A percentile compares a stretch with the other conserved stretches of the same genome.
These are phyloP conservation scores for Mycena galericulata DNA, from an alignment of 768 basidiomycete genomes.

Conservation along the genomic window DNA sequence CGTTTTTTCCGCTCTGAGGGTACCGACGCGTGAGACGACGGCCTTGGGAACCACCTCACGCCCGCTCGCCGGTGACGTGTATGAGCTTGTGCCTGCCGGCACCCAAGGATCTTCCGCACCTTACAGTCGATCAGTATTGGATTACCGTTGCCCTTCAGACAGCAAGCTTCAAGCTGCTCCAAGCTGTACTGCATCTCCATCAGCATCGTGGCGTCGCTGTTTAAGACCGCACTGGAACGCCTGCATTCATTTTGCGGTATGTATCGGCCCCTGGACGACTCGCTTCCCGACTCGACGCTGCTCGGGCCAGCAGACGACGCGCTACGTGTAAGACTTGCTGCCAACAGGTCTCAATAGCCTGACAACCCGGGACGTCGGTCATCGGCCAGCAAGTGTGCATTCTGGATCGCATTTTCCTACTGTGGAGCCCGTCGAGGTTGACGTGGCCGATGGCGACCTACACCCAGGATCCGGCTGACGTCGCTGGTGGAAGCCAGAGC, in stretches of 20 bases:
- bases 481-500: conserved; percentile 2
- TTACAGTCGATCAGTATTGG: conserved; percentile 5
- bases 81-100: conserved; percentile 17
- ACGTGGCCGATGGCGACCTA: background rate
- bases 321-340: background rate
- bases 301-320: background rate
- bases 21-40: background rate
- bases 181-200: background rate
- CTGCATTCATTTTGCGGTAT: background rate
- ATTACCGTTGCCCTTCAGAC: background rate
- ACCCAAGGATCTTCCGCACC: conserved; percentile 13
- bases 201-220: background rate
- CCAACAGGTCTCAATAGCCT: background rate
- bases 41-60: background rate
- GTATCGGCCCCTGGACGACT: background rate
- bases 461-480: background rate
- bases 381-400: too few relatives aligned
- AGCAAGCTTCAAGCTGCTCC: conserved; percentile 14
- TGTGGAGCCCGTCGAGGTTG: background rate
- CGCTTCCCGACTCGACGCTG: conserved; percentile 4
- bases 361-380: conserved; percentile 4
- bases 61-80: conserved; percentile 24
- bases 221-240: background rate
- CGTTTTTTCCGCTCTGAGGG: background rate
- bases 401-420: background rate